Base-by-base conservation (phyloP, 345 rosid genomes). In the Microcos paniculata region DNA sequence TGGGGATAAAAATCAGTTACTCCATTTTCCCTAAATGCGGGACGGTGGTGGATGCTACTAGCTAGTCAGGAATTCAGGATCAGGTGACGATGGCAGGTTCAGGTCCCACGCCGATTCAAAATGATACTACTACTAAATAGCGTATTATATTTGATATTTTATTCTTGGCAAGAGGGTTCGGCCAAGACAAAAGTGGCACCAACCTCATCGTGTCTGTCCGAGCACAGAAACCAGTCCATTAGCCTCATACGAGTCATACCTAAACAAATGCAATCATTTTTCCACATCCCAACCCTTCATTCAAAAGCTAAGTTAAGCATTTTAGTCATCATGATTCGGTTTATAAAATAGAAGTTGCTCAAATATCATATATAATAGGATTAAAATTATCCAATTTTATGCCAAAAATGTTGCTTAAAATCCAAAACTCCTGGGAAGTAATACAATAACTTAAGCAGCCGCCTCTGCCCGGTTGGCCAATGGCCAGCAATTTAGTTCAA, bases 391-490 rank as follows among this genome's bases (percentile, higher is more conserved):
- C 19, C 2, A 18, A 23, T 51, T 51, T 51, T 8, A 51, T 51
- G 6, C 8, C n/a, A n/a, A n/a, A 6, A 16, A 18, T 51, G 23
- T 51, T 51, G 56, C 56, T 51, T 51, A 51, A 19, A 2, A 18
- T 51, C 56, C 23, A 51, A 51, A 51, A 0, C 0, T 51, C 2
- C 2, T 6, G 56, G 6, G 3, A 35, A 35, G 38, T 6, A 2
- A 35, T 35, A 2, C 6, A 35, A 35, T 35, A 6, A 23, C 61
- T 23, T 56, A 30, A 56, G 31, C 46, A 21, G 64, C 40, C 64
- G 64, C 40, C 40, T 64, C 46, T 38, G 38, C 68, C 68, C 38
- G 68, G 48, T 63, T 63, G 68, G 68, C 48, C 6, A 35, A 7
- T 7, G 6, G 68, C 48, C 48, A 63, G 58, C 15, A 56, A 56